Evolutionary conservation across 208 protist genomes (phyloP).

Genomic region (Naegleria lovaniensis): DNA sequence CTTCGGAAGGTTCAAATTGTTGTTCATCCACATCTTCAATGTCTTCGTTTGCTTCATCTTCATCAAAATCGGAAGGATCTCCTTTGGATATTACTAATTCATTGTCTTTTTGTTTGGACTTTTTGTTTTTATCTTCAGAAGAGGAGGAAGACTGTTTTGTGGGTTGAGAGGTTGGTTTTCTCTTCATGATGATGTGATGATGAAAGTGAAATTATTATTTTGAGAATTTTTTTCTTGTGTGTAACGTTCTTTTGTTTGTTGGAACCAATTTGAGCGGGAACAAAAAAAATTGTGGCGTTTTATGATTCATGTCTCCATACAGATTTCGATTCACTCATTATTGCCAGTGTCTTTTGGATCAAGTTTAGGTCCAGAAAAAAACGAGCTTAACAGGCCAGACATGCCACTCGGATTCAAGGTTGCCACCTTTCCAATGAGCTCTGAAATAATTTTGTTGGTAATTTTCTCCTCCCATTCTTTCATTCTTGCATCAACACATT

Average conservation of each 20-base stretch:
- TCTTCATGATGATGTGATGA: background rate
- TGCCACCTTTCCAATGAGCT: no score
- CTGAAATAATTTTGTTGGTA: background rate
- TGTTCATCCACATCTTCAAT: background rate
- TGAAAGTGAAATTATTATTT: no score
- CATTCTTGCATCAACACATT: conserved; percentile 5
- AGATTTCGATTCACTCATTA: no score
- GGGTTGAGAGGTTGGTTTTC: background rate
- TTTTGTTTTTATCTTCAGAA: background rate
- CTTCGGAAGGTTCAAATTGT: background rate
- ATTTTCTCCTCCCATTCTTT: background rate
- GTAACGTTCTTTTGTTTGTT: no score
- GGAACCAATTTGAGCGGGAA: no score
- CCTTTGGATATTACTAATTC: background rate
- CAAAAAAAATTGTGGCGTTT: no score
- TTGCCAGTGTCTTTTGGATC: no score
- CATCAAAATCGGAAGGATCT: background rate
- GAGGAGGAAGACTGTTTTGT: background rate
- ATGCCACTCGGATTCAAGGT: no score
- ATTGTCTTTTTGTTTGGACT: background rate
- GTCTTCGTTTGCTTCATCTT: background rate
- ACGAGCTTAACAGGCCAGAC: no score
- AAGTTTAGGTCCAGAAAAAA: no score
- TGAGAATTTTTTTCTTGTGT: no score
- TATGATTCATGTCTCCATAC: no score